Conservation (phyloP, 106 monocot species). For the Dioscorea dumetorum region DNA sequence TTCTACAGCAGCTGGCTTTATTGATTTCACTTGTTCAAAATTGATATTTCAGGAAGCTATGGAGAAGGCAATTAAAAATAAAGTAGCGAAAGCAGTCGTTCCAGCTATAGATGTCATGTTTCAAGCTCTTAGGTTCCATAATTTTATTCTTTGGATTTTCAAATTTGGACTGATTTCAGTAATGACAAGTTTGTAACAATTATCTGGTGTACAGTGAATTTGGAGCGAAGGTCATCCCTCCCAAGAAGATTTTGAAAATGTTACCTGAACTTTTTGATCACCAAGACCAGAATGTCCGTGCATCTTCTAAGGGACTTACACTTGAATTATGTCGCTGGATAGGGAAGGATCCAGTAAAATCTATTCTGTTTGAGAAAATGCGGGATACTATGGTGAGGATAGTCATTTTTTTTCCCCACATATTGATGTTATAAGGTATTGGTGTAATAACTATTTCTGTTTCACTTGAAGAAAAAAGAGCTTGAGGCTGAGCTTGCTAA, state of each 20-base stretch:
- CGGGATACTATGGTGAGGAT: conserved; percentile 88
- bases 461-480: conserved; percentile 85
- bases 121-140: conserved; percentile 85
- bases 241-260: conserved; percentile 96
- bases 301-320: conserved; percentile 87
- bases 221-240: conserved; percentile 87
- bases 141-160: too few species aligned
- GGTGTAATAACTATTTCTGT: conserved; percentile 4
- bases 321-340: conserved; percentile 99
- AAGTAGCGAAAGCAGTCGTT: conserved; percentile 99
- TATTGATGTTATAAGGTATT: conserved; percentile 1
- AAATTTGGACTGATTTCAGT: too few species aligned
- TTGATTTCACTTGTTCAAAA: not conserved
- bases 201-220: conserved; percentile 59
- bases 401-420: conserved; percentile 4
- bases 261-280: conserved; percentile 99
- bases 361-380: conserved; percentile 98
- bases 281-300: conserved; percentile 98
- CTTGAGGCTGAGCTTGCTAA: conserved; percentile 91
- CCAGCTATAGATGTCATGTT: conserved; percentile 99
- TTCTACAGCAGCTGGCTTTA: too few species aligned
- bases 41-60: conserved; percentile 61
- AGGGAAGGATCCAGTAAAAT: conserved; percentile 96
- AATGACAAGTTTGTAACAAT: too few species aligned
- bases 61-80: conserved; percentile 98